Base-by-base conservation (phyloP, 2,329 filamentous ascomycete genomes). In the Nannizziopsis arthrosporioides region DNA sequence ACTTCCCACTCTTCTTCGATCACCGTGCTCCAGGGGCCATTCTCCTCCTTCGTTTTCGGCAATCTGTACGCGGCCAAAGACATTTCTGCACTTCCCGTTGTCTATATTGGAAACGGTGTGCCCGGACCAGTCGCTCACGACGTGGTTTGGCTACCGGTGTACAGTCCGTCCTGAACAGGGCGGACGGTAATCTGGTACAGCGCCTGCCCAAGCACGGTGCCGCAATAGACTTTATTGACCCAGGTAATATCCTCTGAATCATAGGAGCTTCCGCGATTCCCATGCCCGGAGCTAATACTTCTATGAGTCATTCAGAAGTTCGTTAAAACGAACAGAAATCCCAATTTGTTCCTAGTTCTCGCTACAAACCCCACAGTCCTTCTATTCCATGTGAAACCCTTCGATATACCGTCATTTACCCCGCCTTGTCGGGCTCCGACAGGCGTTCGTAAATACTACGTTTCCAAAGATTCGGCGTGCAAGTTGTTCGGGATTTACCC, bases 151-250 rank as follows among this genome's bases (percentile, higher is more conserved):
- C 57, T 71, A 71, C 64, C 63, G 68, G 68, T 66, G 57, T 58
- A 61, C 57, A 63, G 69, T 73, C 70, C 69, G 70, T 71, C 70
- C 68, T 72, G 68, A 71, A 66, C 52, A 65, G 68, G 68, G 66
- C 69, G 70, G 70, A 72, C 69, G 68, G 67, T 71, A 71, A 71
- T 61, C 63, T 58, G 53, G 58, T 58, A 38, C 42, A 39, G 46
- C 34, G 32, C 39, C 35, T 32, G 31, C 15, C 14, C n/a, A 36
- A 42, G 17, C 40, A 38, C 46, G 36, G 50, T 44, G 32, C 43
- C 42, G 47, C 39, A 31, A 38, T 18, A 45, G 43, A 49, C 43
- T 15, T 31, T 42, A 36, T 47, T 30, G 11, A 47, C 49, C 34
- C 32, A 44, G 38, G 50, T 46, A 46, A 40, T 19, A 32, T 44